Evolutionary conservation across 192 early-diverging fungal genomes (phyloP).

Genomic region (Rhizophlyctis rosea): DNA sequence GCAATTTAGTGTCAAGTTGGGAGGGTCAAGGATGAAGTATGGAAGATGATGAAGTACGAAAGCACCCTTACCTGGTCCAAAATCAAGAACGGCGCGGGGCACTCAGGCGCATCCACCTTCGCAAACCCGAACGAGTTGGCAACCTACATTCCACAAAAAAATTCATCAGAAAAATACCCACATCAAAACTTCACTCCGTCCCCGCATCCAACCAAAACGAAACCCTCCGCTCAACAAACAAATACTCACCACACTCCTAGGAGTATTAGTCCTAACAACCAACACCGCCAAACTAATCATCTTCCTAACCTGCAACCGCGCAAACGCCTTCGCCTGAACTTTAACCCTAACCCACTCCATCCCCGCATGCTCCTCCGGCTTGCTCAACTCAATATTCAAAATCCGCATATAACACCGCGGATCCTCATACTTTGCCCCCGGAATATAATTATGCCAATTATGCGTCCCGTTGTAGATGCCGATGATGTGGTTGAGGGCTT

Average conservation of each 20-base stretch:
- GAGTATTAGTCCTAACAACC: conserved; percentile 73
- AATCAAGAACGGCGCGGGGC: conserved; percentile 83
- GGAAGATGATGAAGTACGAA: neutral
- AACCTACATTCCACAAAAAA: too few species aligned
- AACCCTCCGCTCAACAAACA: too few species aligned
- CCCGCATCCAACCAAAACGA: too few species aligned
- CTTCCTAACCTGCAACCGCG: conserved; percentile 99
- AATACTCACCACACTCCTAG: conserved; percentile 68
- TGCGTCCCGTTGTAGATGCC: conserved; percentile 75
- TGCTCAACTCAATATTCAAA: conserved; percentile 25
- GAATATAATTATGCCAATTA: conserved; percentile 97
- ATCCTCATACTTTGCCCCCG: conserved; percentile 77
- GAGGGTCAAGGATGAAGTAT: neutral
- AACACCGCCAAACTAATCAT: conserved; percentile 95
- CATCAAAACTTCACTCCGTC: too few species aligned
- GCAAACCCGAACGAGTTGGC: conserved; percentile 58
- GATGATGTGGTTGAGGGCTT: conserved; percentile 68
- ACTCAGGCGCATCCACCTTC: conserved; percentile 95
- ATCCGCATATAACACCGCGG: conserved; percentile 29
- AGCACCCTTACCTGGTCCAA: conserved; percentile 60
- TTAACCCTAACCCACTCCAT: conserved; percentile 92
- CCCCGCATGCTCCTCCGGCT: conserved; percentile 47
- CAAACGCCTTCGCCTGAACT: conserved; percentile 94
- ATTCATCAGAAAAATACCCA: too few species aligned
- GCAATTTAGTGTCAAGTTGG: too few species aligned